Conservation (phyloP, 352 stramenopile species). For the Phytopythium aichiense region DNA sequence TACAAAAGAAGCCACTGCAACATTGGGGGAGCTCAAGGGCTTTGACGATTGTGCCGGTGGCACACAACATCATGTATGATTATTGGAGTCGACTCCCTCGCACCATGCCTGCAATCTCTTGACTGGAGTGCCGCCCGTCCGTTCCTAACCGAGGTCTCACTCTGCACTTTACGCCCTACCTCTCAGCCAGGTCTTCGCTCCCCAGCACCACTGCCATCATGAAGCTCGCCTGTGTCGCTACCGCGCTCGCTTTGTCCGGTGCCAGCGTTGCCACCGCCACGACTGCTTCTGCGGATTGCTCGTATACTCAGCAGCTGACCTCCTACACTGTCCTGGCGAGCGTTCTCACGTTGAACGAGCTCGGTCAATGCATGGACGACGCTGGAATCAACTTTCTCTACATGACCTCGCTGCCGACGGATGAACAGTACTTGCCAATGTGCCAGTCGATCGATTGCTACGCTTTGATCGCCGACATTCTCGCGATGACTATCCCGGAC, state of each 20-base stretch:
- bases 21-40: no score
- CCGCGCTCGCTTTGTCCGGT: not conserved
- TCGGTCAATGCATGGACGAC: conserved; percentile 14
- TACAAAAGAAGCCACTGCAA: no score
- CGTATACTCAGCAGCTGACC: conserved; percentile 8
- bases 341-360: conserved; percentile 13
- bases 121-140: not conserved
- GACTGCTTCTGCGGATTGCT: conserved; percentile 5
- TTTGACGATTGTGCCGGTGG: no score
- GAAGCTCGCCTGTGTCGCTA: not conserved
- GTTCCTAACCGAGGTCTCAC: not conserved
- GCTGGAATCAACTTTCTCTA: conserved; percentile 41
- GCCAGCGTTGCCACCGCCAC: not conserved
- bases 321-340: conserved; percentile 22
- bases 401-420: conserved; percentile 21
- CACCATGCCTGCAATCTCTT: no score
- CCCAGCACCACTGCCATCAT: not conserved
- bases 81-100: no score
- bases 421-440: conserved; percentile 25
- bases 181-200: not conserved
- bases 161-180: not conserved
- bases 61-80: no score
- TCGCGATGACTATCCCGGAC: conserved; percentile 24
- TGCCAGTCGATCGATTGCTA: conserved; percentile 28
- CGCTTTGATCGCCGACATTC: conserved; percentile 26